Evolutionary conservation across 495 filamentous ascomycete genomes (phyloP), one percentile per base, ranked within the genome.

Genomic region (Xylaria sp.): DNA sequence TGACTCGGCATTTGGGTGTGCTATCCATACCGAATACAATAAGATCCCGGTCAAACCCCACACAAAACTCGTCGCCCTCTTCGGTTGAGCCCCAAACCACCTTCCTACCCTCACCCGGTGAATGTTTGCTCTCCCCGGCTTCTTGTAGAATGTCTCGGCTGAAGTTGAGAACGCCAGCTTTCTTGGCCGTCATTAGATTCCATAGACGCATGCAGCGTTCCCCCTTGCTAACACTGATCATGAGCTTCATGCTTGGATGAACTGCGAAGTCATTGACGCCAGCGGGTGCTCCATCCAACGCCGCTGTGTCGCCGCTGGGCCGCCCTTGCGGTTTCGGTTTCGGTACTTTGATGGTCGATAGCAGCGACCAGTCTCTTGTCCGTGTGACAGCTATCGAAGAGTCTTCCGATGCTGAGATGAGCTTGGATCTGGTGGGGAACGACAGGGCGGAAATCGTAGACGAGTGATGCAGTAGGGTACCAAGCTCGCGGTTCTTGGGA

Each of bases 181-280:
- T 98, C 85, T 94, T 97, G 4, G 95, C 97, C 35, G 96, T 98
- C 75, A 97, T 93, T 61, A 99, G 77, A 75, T 99, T 98, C 96
- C 96, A 99, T 71, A 98, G 82, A 72, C 96, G 84, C 92, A 99
- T 94, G 74, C 89, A 94, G 65, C 89, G 87, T 84, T 98, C 97
- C 50, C 94, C 94, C 71, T 90, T 92, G 35, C 92, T 90, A 5
- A 98, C 94, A 75, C 89, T 94, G 58, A 99, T 86, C 90, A 97
- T 96, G 65, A 99, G 87, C 83, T 98, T 98, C 87, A 94, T 93
- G 80, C 91, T 94, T 4, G 96, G 97, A 76, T 99, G 97, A 5
- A 98, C 90, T 14, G 97, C 94, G 82, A 98, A 93, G 77, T 94
- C 94, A 76, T 97, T 98, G 57, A 99, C 88, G 15, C 96, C 96